Conservation (phyloP, 495 filamentous ascomycete species). For the Hyphodiscus hymeniophilus region DNA sequence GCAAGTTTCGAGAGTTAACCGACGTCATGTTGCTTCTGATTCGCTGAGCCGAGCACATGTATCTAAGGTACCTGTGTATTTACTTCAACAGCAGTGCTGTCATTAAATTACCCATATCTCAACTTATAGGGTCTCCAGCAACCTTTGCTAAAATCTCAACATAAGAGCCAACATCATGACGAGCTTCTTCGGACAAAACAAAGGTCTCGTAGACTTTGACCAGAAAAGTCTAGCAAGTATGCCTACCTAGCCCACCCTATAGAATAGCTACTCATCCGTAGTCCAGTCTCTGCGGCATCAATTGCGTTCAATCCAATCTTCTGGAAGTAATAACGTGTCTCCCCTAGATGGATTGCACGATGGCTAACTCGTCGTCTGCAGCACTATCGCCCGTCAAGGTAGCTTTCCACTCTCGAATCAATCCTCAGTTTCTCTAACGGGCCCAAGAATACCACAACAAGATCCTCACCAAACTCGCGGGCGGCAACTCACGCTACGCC, state of each 20-base stretch:
- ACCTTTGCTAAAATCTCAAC: too few species aligned
- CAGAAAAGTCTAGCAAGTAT: slow-evolving; percentile 57
- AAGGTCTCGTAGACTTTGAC: slow-evolving; percentile 51
- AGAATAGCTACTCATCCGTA: not conserved
- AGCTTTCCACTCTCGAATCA: slow-evolving; percentile 8
- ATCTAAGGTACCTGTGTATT: too few species aligned
- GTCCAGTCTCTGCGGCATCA: slow-evolving; percentile 53
- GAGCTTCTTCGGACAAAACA: slow-evolving; percentile 23
- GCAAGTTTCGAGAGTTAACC: slow-evolving; percentile 3
- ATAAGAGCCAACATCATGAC: slow-evolving; percentile 20
- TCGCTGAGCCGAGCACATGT: slow-evolving; percentile 6
- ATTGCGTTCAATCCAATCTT: slow-evolving; percentile 74
- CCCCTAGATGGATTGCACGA: not conserved
- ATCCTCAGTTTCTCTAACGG: slow-evolving; percentile 3
- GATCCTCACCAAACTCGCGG: slow-evolving; percentile 78
- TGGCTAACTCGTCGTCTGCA: slow-evolving; percentile 20
- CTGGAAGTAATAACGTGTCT: slow-evolving; percentile 56
- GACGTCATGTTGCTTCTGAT: slow-evolving; percentile 14
- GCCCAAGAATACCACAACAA: slow-evolving; percentile 85
- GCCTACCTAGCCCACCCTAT: slow-evolving; percentile 10
- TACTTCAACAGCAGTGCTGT: too few species aligned
- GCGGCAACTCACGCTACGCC: slow-evolving; percentile 66
- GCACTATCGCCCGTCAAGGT: slow-evolving; percentile 63
- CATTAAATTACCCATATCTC: not conserved
- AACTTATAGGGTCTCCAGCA: not conserved